phyloP scores from a whole-genome alignment of 495 filamentous ascomycete genomes.

The Podospora anserina region DNA sequence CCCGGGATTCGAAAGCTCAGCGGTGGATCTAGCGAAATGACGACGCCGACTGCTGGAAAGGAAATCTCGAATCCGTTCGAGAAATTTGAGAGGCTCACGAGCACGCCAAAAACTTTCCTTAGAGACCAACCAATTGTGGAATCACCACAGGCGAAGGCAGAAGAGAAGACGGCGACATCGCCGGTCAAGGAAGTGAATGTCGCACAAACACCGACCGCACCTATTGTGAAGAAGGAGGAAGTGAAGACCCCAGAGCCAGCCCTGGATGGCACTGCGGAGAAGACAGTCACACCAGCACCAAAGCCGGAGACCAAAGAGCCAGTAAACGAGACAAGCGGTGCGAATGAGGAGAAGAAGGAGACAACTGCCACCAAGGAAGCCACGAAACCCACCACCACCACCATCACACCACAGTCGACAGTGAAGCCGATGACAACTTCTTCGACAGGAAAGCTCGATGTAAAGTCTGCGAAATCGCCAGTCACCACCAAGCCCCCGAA shows the following conservation, averaged over 20 bases:
- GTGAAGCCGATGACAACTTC: slow-evolving; percentile 30
- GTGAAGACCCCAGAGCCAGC: background rate
- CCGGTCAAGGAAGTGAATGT: slow-evolving; percentile 15
- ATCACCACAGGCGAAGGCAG: slow-evolving; percentile 28
- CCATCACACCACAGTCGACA: slow-evolving; percentile 27
- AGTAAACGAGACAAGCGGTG: slow-evolving; percentile 14
- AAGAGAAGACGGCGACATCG: slow-evolving; percentile 12
- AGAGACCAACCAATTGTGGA: slow-evolving; percentile 36
- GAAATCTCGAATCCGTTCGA: slow-evolving; percentile 35
- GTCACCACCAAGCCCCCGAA: slow-evolving; percentile 31
- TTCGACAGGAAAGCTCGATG: slow-evolving; percentile 36
- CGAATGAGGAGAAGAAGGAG: slow-evolving; percentile 21
- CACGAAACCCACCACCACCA: slow-evolving; percentile 41
- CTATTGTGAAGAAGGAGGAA: slow-evolving; percentile 12
- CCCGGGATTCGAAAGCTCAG: slow-evolving; percentile 32
- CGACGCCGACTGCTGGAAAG: slow-evolving; percentile 28
- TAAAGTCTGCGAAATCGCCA: slow-evolving; percentile 40
- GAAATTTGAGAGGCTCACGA: slow-evolving; percentile 21
- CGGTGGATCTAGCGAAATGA: slow-evolving; percentile 37
- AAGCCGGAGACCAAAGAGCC: background rate
- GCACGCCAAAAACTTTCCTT: slow-evolving; percentile 32
- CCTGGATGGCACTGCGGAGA: background rate
- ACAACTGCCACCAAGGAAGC: slow-evolving; percentile 33
- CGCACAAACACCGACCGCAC: slow-evolving; percentile 16
- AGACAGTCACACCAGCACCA: background rate